Evolutionary conservation across 2,329 filamentous ascomycete species (phyloP), one percentile per base, ranked within the genome.

Genomic region (Fusarium penzigii): DNA sequence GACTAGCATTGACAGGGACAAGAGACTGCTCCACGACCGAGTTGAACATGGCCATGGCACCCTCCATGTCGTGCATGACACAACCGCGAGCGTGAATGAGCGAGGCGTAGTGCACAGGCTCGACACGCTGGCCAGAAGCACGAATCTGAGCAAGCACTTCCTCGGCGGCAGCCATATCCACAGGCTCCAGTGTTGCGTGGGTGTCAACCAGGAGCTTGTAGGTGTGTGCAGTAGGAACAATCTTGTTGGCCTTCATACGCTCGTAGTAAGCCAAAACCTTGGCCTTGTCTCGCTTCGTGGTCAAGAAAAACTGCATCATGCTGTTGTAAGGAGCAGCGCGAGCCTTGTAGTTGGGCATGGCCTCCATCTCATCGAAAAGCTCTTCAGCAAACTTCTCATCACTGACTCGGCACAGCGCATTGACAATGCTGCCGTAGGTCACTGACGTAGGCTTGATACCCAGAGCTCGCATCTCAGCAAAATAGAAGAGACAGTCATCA

Each of bases 281-380:
- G 71, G 81, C 77, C 75, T 94, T 93, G 72, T 99, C 93, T 48
- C 92, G 90, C 83, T 97, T 97, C 49, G 93, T 97, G 51, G 90
- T 96, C 62, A 97, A 80, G 83, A 97, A 99, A 77, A 96, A 97
- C 71, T 99, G 94, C 85, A 99, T 99, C 86, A 99, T 89, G 74
- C 91, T 96, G 79, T 99, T 97, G 81, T 99, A 99, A 1, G 94
- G 94, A 20, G 94, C 94, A 25, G 94, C 92, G 10, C 94, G 88
- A 39, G 94, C 91, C 79, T 97, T 97, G 83, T 99, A 99, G 78
- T 99, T 99, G 51, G 92, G 88, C 88, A 96, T 96, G 43, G 88
- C 85, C 78, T 99, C 94, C 94, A 99, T 99, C 77, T 99, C 94
- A 68, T 97, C 92, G 68, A 99, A 99, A 64, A 97, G 85, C 73